Base-by-base conservation (phyloP, 2,329 filamentous ascomycete genomes). In the Fusarium concolor region DNA sequence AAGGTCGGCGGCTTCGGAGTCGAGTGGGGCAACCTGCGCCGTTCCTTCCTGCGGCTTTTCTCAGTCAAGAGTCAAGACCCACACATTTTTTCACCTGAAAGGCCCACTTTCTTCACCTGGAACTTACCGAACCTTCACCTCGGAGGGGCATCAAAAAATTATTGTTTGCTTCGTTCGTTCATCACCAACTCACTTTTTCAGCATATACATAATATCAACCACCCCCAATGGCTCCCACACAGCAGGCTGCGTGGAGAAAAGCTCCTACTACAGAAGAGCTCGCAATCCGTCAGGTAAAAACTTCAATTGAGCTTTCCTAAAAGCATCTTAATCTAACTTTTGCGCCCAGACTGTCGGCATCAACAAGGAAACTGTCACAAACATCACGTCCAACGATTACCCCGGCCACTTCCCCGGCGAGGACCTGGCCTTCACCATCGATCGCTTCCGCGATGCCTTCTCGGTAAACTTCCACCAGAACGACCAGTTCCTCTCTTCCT, bases 401-500 rank as follows among this genome's bases (percentile, higher is more conserved):
- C 96, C 96, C 17, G 91, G 92, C 70, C 93, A 97, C 79, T 96
- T 90, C 83, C 91, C 93, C 5, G 92, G 92, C 72, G 96, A 98
- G 82, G 92, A 96, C 80, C 86, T 93, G 76, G 85, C 87, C 50
- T 97, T 94, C 90, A 86, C 91, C 62, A 82, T 94, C 52, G 85
- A 92, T 3, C 85, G 88, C 65, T 97, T 97, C 81, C 85, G 83
- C 67, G 75, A 90, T 77, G 87, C 83, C 71, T 90, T 97, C 78
- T 83, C 85, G 63, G 86, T 99, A 76, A 79, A 92, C 70, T 97
- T 97, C 78, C 93, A 98, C 86, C 86, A 92, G 71, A 96, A 96
- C 79, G 86, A 91, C 47, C 86, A 86, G 61, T 87, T 89, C 76
- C 89, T 97, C 75, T 85, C 93, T 42, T 91, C 91, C 56, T 99